These are phyloP conservation scores for Nicotiana undulata DNA, from an alignment of 257 asterid genomes.

Conservation along the genomic window DNA sequence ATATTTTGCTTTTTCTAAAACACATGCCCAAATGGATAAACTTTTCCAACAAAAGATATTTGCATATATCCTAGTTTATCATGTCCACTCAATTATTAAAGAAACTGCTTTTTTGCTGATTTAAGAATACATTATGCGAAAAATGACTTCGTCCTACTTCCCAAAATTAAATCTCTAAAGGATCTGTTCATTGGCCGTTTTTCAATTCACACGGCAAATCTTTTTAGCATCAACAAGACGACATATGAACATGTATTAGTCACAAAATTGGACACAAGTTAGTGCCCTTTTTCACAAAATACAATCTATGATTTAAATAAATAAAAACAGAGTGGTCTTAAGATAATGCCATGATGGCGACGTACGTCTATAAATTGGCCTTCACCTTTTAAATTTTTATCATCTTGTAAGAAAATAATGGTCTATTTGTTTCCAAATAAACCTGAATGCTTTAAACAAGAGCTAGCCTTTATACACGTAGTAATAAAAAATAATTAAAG, in stretches of 20 bases:
- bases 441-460: no score
- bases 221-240: constrained; percentile 14
- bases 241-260: constrained; percentile 8
- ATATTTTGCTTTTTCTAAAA: not conserved
- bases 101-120: not conserved
- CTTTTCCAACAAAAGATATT: not conserved
- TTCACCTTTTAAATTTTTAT: not conserved
- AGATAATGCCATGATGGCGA: constrained; percentile 21
- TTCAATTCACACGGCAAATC: not conserved
- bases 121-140: constrained; percentile 4
- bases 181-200: not conserved
- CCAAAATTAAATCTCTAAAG: constrained; percentile 4
- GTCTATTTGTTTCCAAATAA: not conserved
- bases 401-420: not conserved
- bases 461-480: no score
- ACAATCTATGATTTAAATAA: not conserved
- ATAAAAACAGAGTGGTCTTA: not conserved
- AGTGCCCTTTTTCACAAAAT: constrained; percentile 11
- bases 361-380: constrained; percentile 9
- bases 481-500: not conserved
- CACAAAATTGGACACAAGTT: constrained; percentile 10
- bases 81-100: not conserved
- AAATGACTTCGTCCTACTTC: constrained; percentile 16
- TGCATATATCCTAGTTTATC: not conserved
- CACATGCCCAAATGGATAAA: not conserved